Percentiles rank a stretch among this genome's conserved stretches.
Evolutionary conservation across 2,329 filamentous ascomycete genomes (phyloP).

Genomic region (Sporothrix pseudoabietina): DNA sequence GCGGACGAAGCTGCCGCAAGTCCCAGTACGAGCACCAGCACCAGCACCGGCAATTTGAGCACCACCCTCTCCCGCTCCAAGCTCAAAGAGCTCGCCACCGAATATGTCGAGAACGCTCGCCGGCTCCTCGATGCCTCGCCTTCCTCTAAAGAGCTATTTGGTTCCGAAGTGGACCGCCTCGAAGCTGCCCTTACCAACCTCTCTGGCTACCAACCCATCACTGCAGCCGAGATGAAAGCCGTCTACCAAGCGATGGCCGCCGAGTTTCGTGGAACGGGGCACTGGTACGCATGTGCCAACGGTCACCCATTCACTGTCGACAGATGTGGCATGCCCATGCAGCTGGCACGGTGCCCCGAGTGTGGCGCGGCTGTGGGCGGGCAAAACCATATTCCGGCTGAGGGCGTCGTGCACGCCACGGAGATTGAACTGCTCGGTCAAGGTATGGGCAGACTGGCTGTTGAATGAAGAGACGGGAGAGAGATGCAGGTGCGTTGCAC

Average conservation of each 20-base stretch:
- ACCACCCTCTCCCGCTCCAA: neutral
- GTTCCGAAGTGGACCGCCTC: neutral
- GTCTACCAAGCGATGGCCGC: conserved; percentile 55
- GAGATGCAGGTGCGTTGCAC: no score
- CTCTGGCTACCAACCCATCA: conserved; percentile 48
- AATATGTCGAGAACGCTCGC: neutral
- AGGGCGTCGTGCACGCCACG: conserved; percentile 54
- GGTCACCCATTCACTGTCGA: conserved; percentile 65
- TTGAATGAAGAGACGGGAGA: neutral
- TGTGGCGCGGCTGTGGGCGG: conserved; percentile 63
- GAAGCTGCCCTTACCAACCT: conserved; percentile 17
- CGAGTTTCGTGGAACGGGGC: conserved; percentile 56
- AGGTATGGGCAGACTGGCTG: neutral
- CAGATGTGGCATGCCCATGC: conserved; percentile 68
- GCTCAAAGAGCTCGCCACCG: neutral
- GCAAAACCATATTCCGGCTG: conserved; percentile 49
- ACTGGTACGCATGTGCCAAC: conserved; percentile 64
- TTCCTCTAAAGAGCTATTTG: conserved; percentile 25
- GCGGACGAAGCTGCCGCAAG: neutral
- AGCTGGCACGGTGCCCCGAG: conserved; percentile 62
- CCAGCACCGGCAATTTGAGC: neutral
- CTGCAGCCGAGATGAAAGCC: conserved; percentile 53
- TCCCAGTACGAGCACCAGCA: no score
- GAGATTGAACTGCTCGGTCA: conserved; percentile 49
- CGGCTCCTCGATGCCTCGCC: neutral